Evolutionary conservation across 495 filamentous ascomycete species (phyloP).

Genomic region (Parmelia sp.): DNA sequence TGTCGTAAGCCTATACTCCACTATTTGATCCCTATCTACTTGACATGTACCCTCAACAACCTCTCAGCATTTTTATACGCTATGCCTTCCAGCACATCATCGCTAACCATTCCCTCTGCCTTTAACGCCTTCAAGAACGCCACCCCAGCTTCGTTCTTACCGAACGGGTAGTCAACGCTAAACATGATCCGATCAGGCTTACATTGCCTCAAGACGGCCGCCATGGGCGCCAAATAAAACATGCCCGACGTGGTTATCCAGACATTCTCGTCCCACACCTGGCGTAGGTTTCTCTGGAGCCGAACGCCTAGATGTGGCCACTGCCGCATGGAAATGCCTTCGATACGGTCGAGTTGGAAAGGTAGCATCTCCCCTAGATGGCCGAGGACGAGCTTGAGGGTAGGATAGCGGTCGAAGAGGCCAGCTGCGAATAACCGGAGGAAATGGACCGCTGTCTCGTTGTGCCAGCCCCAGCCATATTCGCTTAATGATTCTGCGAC

Average conservation of each 20-base stretch:
- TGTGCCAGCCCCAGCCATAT: conserved; percentile 22
- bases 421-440: conserved; percentile 15
- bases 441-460: conserved; percentile 16
- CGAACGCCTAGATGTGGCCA: neutral
- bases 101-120: conserved; percentile 35
- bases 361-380: conserved; percentile 45
- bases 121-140: conserved; percentile 12
- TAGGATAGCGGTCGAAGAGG: conserved; percentile 23
- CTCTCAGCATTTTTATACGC: neutral
- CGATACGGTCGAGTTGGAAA: conserved; percentile 37
- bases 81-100: conserved; percentile 19
- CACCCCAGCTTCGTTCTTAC: neutral
- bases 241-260: conserved; percentile 1
- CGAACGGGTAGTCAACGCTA: neutral
- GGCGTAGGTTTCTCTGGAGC: neutral
- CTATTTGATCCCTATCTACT: too few species aligned
- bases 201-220: neutral
- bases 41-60: neutral
- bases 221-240: neutral
- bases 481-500: neutral
- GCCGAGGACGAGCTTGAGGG: conserved; percentile 27
- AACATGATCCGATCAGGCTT: conserved; percentile 4
- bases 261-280: neutral
- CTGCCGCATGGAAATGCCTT: conserved; percentile 16
- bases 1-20: too few species aligned